A percentile compares a stretch with the other conserved stretches of the same genome.
phyloP scores from a whole-genome alignment of 2,329 filamentous ascomycete species.

The Aspergillus pseudoterreus region DNA sequence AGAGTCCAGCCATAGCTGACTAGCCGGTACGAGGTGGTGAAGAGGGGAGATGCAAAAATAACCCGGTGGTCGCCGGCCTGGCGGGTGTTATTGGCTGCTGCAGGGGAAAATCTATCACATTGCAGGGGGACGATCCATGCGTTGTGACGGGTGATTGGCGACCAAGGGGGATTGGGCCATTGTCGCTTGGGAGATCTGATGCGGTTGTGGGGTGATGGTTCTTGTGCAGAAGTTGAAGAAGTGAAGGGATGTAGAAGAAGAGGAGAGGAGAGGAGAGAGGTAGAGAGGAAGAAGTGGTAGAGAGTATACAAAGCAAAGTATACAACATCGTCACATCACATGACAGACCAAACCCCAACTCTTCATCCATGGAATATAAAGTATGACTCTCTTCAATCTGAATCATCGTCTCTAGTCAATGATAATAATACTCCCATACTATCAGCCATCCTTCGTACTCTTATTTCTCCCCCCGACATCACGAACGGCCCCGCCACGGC shows the following conservation, averaged over 20 bases:
- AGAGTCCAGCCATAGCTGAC: background rate
- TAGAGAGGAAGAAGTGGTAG: background rate
- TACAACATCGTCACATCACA: background rate
- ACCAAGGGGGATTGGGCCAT: background rate
- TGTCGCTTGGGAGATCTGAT: background rate
- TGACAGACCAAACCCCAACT: background rate
- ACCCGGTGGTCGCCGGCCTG: background rate
- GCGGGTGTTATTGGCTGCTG: slow-evolving; percentile 12
- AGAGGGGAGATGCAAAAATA: slow-evolving; percentile 5
- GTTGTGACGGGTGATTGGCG: slow-evolving; percentile 9
- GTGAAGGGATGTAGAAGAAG: background rate
- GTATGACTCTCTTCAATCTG: too few relatives aligned
- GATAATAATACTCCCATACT: background rate
- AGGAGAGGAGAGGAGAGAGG: background rate
- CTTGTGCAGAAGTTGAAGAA: background rate
- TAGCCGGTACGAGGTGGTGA: background rate
- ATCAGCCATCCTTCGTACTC: background rate
- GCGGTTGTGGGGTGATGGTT: background rate
- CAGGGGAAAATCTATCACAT: slow-evolving; percentile 18
- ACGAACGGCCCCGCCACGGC: slow-evolving; percentile 4
- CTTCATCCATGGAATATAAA: background rate
- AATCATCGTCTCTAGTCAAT: too few relatives aligned
- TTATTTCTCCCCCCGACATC: background rate
- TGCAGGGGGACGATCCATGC: slow-evolving; percentile 11
- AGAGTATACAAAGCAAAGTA: background rate